A percentile compares a stretch with the other conserved stretches of the same genome.
These are phyloP conservation scores for Colletotrichum brevisporum DNA, from an alignment of 2,329 filamentous ascomycete species.

Conservation along the genomic window DNA sequence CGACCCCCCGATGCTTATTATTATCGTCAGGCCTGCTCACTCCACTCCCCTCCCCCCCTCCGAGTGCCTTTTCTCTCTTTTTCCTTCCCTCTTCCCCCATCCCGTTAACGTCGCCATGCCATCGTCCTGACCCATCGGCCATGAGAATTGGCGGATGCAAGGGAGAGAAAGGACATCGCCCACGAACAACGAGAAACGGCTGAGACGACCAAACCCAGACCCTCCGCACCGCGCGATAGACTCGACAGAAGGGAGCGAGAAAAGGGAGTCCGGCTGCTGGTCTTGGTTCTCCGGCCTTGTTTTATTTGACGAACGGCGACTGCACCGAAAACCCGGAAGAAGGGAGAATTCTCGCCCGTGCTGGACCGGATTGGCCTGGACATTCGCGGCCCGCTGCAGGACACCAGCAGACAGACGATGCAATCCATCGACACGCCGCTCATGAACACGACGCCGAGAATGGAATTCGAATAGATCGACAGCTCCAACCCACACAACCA, in stretches of 20 bases:
- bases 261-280: conserved; percentile 3
- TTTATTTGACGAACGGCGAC: neutral
- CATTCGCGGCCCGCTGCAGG: conserved; percentile 29
- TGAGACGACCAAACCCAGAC: conserved; percentile 18
- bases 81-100: conserved; percentile 18
- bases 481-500: conserved; percentile 8
- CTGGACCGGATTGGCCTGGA: neutral
- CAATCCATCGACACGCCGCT: conserved; percentile 23
- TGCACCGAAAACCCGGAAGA: conserved; percentile 1
- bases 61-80: conserved; percentile 11
- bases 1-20: conserved; percentile 34
- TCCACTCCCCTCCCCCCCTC: conserved; percentile 24
- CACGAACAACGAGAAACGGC: conserved; percentile 36
- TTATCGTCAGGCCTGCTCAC: conserved; percentile 29
- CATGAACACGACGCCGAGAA: conserved; percentile 36
- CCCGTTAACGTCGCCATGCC: conserved; percentile 45
- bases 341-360: neutral
- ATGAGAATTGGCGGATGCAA: conserved; percentile 41
- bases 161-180: conserved; percentile 39
- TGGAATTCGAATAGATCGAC: conserved; percentile 41
- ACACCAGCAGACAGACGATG: conserved; percentile 35
- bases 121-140: conserved; percentile 40
- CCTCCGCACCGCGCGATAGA: neutral
- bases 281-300: neutral
- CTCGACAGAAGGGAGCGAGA: neutral